Conservation (phyloP, 2,329 filamentous ascomycete genomes). For the Harringtonia aguacate region DNA sequence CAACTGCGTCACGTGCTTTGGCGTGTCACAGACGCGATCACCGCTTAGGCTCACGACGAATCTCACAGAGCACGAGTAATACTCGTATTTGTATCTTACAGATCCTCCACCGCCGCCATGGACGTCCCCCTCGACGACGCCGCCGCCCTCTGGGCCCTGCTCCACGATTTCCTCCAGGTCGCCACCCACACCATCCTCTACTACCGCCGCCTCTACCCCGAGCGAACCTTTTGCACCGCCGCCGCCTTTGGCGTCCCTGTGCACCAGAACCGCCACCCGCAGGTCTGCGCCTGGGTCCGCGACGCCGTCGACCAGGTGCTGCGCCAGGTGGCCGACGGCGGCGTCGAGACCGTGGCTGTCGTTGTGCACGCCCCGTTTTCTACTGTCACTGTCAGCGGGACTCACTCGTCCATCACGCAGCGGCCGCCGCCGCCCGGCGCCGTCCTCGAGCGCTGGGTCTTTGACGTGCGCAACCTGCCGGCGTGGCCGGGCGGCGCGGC, state of each 20-base stretch:
- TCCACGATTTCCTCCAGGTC: constrained; percentile 71
- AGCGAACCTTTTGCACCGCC: constrained; percentile 63
- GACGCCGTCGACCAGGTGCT: constrained; percentile 67
- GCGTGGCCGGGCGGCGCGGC: constrained; percentile 26
- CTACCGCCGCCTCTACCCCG: constrained; percentile 70
- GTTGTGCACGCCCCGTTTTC: constrained; percentile 11
- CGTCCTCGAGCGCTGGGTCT: constrained; percentile 52
- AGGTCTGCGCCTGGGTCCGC: constrained; percentile 75
- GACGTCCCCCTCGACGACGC: constrained; percentile 18
- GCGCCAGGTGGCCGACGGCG: constrained; percentile 53
- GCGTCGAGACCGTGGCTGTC: constrained; percentile 8
- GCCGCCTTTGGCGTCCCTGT: constrained; percentile 77
- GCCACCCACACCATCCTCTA: constrained; percentile 79
- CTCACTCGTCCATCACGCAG: too few species aligned
- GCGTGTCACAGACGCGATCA: background rate
- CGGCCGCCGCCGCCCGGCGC: constrained; percentile 17
- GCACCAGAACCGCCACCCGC: constrained; percentile 75
- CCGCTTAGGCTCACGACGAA: too few species aligned
- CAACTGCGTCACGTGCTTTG: constrained; percentile 2
- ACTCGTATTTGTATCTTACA: too few species aligned
- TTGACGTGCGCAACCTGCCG: constrained; percentile 45
- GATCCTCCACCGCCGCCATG: background rate
- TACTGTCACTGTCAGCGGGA: too few species aligned
- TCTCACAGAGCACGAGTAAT: too few species aligned
- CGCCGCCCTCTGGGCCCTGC: constrained; percentile 52